These are phyloP conservation scores for Rhodamnia argentea DNA, from an alignment of 345 rosid genomes.

Conservation along the genomic window DNA sequence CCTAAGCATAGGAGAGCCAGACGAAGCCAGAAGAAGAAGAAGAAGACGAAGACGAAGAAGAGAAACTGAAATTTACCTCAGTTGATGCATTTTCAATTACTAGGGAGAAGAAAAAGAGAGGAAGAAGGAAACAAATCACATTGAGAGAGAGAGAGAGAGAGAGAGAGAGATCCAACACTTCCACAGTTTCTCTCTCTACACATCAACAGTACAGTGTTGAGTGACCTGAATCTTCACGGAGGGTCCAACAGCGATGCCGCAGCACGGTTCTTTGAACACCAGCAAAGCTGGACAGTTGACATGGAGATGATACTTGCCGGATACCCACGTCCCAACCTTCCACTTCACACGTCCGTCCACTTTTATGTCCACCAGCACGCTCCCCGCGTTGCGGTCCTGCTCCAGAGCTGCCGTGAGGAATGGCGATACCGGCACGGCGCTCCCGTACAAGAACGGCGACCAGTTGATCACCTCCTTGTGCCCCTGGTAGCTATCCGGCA, in stretches of 20 bases:
- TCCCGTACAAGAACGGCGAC: constrained; percentile 58
- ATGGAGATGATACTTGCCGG: constrained; percentile 45
- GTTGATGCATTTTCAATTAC: background rate
- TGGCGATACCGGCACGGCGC: constrained; percentile 39
- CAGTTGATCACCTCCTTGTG: constrained; percentile 45
- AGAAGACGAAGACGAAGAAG: too few species aligned
- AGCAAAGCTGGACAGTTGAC: constrained; percentile 47
- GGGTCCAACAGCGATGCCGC: constrained; percentile 7
- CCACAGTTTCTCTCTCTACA: constrained; percentile 7
- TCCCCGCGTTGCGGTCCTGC: constrained; percentile 49
- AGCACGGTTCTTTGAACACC: constrained; percentile 15
- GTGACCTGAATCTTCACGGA: constrained; percentile 44
- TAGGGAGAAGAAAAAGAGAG: background rate
- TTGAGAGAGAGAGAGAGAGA: too few species aligned
- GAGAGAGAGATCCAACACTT: background rate
- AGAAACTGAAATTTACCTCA: background rate
- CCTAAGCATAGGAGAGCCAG: background rate
- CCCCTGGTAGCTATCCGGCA: constrained; percentile 60
- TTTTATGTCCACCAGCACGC: constrained; percentile 41
- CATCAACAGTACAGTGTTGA: constrained; percentile 48
- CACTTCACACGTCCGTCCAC: constrained; percentile 46
- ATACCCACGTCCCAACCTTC: constrained; percentile 76
- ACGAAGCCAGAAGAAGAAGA: background rate
- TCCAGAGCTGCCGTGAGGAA: constrained; percentile 19
- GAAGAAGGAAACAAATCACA: background rate